Evolutionary conservation across 23 red algal species (phyloP), one percentile per base, ranked within the genome.

Genomic region (Gracilaria caudata): DNA sequence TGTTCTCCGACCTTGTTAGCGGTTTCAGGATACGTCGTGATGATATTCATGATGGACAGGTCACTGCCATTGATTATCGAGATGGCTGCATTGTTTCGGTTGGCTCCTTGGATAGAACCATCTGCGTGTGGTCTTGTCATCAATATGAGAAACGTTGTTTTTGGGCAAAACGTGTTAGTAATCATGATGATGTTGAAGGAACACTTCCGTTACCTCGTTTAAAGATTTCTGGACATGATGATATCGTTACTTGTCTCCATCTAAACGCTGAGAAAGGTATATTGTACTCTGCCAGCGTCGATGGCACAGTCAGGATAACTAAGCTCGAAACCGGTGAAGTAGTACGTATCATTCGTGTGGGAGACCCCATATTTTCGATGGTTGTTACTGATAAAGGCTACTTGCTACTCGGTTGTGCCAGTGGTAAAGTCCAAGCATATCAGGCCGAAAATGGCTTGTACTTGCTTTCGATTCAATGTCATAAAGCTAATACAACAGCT

Each of bases 341-440:
- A 0, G 24, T 79, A 8, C 36, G 39, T 0, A 63, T 71, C 7
- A 89, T 89, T 63, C 68, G 74, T 20, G 85, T 89, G 23, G 85
- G 85, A 9, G 85, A 89, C 7, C 85, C 85, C 25, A 56, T 89
- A 49, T 71, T 65, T 33, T 89, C 85, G 60, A 89, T 89, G 85
- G 56, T 61, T 6, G 39, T 89, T 28, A 89, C 85, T 40, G 72
- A 89, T 35, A 89, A 76, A 72, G 74, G 74, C 8, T 89, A 89
- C 54, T 45, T 89, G 57, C 85, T 89, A 17, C 29, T 78, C 0
- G 85, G 85, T 3, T 89, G 71, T 47, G 61, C 85, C 35, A 89
- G 85, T 49, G 85, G 85, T 6, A 78, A 72, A n/a, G 85, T 89
- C 35, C 41, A 75, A 20, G 85, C 85, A 6, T 79, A 89, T 64